Percentiles rank a stretch among this genome's conserved stretches.
These are phyloP conservation scores for Grosmannia clavigera DNA, from an alignment of 2,329 filamentous ascomycete genomes.

Conservation along the genomic window DNA sequence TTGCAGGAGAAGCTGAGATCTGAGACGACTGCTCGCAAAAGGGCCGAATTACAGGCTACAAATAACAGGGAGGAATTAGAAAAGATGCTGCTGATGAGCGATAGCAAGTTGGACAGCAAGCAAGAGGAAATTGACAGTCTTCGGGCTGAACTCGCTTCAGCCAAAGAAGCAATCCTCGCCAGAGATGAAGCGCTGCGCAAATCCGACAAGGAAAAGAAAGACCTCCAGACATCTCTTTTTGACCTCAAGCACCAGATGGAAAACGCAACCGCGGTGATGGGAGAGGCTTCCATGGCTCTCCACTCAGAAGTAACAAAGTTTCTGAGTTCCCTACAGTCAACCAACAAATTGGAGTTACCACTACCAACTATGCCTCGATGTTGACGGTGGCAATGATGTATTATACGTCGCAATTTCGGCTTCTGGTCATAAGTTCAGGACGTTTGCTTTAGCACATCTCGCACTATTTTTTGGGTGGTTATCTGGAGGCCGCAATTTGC, in stretches of 20 bases:
- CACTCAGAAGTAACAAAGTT: background rate
- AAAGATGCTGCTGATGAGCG: too few relatives aligned
- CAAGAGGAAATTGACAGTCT: background rate
- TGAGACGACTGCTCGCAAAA: background rate
- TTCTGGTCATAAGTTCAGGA: background rate
- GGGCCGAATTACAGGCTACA: background rate
- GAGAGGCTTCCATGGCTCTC: background rate
- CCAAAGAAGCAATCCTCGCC: background rate
- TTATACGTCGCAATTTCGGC: background rate
- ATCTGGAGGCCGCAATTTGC: too few relatives aligned
- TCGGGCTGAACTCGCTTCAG: background rate
- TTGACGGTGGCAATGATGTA: background rate
- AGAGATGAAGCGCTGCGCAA: background rate
- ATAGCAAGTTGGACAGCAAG: background rate
- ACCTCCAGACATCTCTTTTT: background rate
- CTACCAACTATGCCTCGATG: background rate
- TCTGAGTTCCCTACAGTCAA: background rate
- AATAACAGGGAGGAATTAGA: too few relatives aligned
- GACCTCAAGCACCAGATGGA: background rate
- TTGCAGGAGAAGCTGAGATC: background rate
- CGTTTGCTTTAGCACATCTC: background rate
- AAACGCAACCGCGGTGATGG: background rate
- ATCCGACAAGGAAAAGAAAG: background rate
- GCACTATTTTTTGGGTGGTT: background rate
- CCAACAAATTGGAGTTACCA: background rate